phyloP scores from a whole-genome alignment of 306 rosid species.

The Rosa chinensis region DNA sequence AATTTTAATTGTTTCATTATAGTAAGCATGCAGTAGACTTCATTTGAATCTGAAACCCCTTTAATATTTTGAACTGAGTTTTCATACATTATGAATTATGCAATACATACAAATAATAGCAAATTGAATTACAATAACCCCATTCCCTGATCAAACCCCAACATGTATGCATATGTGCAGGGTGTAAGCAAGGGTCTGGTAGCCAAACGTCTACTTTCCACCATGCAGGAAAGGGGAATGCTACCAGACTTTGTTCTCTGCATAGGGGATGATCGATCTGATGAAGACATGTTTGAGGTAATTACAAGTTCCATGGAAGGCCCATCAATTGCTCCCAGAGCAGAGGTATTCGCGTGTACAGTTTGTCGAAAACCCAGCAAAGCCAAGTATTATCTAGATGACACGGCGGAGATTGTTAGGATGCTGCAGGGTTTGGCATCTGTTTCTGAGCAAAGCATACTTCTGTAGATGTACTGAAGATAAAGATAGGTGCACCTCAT shows the following conservation, averaged over 20 bases:
- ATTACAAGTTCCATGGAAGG: constrained; percentile 48
- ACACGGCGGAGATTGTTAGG: constrained; percentile 61
- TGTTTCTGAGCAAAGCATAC: constrained; percentile 49
- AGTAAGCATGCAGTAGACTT: background rate
- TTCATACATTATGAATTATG: background rate
- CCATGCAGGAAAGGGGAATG: constrained; percentile 52
- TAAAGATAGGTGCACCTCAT: constrained; percentile 12
- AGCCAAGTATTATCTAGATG: constrained; percentile 75
- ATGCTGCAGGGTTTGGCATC: constrained; percentile 72
- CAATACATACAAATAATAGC: background rate
- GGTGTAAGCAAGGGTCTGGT: constrained; percentile 75
- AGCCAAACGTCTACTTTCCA: constrained; percentile 56
- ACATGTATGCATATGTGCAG: constrained; percentile 28
- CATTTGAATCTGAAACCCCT: background rate
- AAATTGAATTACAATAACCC: background rate
- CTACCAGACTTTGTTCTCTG: constrained; percentile 66
- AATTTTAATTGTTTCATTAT: background rate
- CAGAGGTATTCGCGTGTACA: constrained; percentile 71
- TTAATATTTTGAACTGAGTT: background rate
- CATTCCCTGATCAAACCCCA: background rate
- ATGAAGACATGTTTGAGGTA: constrained; percentile 83
- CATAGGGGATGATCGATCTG: constrained; percentile 74
- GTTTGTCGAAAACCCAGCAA: constrained; percentile 65
- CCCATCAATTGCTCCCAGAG: constrained; percentile 48
- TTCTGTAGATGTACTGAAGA: constrained; percentile 21